These are phyloP conservation scores for Chloromonas sp. DNA, from an alignment of 163 green algal species.

Conservation along the genomic window DNA sequence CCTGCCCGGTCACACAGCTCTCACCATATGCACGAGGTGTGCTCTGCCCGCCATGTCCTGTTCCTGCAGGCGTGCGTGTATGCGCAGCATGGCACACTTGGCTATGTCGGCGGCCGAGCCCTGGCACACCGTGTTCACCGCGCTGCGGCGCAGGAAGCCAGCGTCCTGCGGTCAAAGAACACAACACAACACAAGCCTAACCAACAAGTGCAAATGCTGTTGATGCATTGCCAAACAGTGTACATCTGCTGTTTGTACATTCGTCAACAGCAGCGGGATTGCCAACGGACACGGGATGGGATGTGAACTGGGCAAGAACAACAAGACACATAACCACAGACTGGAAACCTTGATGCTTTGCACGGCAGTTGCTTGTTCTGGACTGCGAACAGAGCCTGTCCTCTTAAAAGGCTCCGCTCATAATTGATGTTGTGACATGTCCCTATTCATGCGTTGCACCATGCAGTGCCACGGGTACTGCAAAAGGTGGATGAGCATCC, in stretches of 20 bases:
- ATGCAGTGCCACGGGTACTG: not conserved
- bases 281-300: no score
- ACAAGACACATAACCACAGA: not conserved
- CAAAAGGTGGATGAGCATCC: not conserved
- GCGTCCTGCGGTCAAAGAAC: no score
- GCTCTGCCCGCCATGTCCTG: slow-evolving; percentile 7
- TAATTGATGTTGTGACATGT: not conserved
- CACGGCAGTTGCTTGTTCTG: no score
- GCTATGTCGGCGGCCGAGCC: slow-evolving; percentile 76
- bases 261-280: not conserved
- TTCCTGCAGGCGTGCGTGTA: slow-evolving; percentile 47
- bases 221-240: no score
- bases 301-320: no score
- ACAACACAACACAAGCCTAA: no score
- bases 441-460: not conserved
- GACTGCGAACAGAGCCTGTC: not conserved
- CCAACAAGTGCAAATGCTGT: no score
- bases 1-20: not conserved
- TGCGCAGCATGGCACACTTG: slow-evolving; percentile 75
- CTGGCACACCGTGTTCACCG: slow-evolving; percentile 30
- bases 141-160: not conserved
- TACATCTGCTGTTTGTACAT: not conserved
- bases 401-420: not conserved
- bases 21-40: slow-evolving; percentile 40
- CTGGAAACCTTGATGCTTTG: not conserved